Percentiles rank a stretch among this genome's conserved stretches.
These are phyloP conservation scores for Myxozyma lipomycoides DNA, from an alignment of 805 yeast species.

Conservation along the genomic window DNA sequence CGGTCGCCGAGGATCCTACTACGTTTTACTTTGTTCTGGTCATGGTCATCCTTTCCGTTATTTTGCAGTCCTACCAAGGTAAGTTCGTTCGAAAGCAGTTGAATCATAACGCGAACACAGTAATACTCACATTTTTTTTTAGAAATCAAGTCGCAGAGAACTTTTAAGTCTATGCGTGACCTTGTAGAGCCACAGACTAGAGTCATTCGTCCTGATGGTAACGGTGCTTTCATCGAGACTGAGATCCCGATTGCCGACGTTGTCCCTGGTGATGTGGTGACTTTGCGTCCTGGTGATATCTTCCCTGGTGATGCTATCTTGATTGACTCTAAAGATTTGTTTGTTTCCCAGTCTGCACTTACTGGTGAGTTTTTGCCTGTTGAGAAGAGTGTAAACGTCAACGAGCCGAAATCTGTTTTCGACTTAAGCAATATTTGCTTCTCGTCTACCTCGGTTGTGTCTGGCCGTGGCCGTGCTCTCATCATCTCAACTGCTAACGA, in stretches of 20 bases:
- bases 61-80: constrained; percentile 27
- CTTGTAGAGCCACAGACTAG: constrained; percentile 23
- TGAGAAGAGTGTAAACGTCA: constrained; percentile 20
- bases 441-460: constrained; percentile 27
- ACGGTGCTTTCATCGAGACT: constrained; percentile 19
- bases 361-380: constrained; percentile 68
- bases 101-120: background rate
- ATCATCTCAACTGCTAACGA: constrained; percentile 23
- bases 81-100: background rate
- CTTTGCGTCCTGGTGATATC: constrained; percentile 88
- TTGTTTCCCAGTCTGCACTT: constrained; percentile 85
- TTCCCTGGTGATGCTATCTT: constrained; percentile 83
- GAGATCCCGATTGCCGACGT: constrained; percentile 65
- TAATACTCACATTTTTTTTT: background rate
- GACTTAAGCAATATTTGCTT: constrained; percentile 26
- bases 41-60: constrained; percentile 26
- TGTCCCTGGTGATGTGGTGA: constrained; percentile 81
- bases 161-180: constrained; percentile 26
- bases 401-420: constrained; percentile 24
- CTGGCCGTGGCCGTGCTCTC: constrained; percentile 28
- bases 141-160: constrained; percentile 26
- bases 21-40: constrained; percentile 27
- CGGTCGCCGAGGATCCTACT: constrained; percentile 27
- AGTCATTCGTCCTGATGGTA: constrained; percentile 23
- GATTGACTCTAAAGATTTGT: constrained; percentile 62